Conservation (phyloP, 2,329 filamentous ascomycete species). For the Truncatella angustata region DNA sequence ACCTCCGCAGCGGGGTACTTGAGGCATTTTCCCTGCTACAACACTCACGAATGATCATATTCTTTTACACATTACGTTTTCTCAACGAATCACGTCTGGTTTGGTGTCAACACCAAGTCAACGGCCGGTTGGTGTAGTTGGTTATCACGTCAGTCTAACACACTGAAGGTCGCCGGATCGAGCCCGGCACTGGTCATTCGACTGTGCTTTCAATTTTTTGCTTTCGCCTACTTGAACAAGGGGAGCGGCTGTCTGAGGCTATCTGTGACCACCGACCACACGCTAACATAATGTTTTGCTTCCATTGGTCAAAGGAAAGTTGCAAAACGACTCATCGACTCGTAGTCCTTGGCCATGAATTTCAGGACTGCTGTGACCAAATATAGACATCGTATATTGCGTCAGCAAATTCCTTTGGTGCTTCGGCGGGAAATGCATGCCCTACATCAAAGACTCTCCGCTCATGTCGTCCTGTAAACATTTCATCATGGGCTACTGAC, state of each 20-base stretch:
- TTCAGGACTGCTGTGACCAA: no score
- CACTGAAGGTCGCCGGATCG: conserved; percentile 36
- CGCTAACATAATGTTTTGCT: no score
- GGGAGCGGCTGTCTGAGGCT: no score
- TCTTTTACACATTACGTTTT: neutral
- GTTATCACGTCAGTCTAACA: conserved; percentile 50
- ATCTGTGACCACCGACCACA: no score
- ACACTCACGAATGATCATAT: neutral
- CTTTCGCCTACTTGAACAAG: no score
- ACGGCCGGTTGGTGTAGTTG: conserved; percentile 35
- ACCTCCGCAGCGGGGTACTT: neutral
- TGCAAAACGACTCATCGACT: no score
- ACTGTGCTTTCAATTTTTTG: neutral
- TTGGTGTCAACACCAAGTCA: conserved; percentile 7
- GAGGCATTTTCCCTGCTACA: neutral
- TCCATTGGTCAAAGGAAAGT: no score
- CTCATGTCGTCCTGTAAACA: conserved; percentile 7
- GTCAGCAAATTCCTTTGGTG: conserved; percentile 3
- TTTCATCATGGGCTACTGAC: conserved; percentile 1
- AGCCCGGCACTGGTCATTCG: conserved; percentile 29
- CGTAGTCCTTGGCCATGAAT: no score
- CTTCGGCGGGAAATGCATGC: conserved; percentile 8
- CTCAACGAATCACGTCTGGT: conserved; percentile 3
- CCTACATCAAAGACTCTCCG: conserved; percentile 3
- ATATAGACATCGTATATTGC: conserved; percentile 7